Base-by-base conservation (phyloP, 2,329 filamentous ascomycete species). In the Verticillium tricorpus region DNA sequence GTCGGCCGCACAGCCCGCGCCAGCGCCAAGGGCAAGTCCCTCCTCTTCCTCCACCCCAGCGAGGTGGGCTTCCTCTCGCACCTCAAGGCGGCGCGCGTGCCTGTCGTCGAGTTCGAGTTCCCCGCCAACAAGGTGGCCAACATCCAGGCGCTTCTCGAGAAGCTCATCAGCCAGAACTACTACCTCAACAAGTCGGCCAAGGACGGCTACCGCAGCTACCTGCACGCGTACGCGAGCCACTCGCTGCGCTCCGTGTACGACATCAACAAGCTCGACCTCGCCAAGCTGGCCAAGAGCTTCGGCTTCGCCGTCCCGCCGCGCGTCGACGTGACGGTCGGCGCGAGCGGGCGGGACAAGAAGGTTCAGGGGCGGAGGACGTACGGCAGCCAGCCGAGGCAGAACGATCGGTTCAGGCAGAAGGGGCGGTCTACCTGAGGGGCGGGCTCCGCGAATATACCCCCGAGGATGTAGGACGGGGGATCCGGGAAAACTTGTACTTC, bases 71-170 rank as follows among this genome's bases (percentile, higher is more conserved):
- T 99, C 82, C 80, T 99, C 58, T 89, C 89, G 61, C 91, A 97
- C 72, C 84, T 99, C 65, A 96, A 96, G 77, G 90, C 93, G 60
- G 93, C 93, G 15, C 87, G 92, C 64, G 93, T 99, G 1, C 95
- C 95, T 2, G 89, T 99, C 7, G 92, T 96, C 32, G 95, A 99
- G 77, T 98, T 97, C 71, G 94, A 98, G 72, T 95, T 99, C 72
- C 94, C 94, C 1, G 82, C 87, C 61, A 93, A 91, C 79, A 97
- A 96, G 83, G 92, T 99, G 67, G 82, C 94, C 70, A 95, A 96
- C 71, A 88, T 96, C 68, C 89, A 96, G 79, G 87, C 90, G 70
- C 93, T 97, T 76, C 85, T 98, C 11, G 94, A 98, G 82, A 95
- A 94, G 78, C 85, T 98, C 67, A 96, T 99, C 70, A 87, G 86